Evolutionary conservation across 1,139 yeast species (phyloP), one percentile per base, ranked within the genome.

Genomic region (Yamadazyma kanchanaburiensis): DNA sequence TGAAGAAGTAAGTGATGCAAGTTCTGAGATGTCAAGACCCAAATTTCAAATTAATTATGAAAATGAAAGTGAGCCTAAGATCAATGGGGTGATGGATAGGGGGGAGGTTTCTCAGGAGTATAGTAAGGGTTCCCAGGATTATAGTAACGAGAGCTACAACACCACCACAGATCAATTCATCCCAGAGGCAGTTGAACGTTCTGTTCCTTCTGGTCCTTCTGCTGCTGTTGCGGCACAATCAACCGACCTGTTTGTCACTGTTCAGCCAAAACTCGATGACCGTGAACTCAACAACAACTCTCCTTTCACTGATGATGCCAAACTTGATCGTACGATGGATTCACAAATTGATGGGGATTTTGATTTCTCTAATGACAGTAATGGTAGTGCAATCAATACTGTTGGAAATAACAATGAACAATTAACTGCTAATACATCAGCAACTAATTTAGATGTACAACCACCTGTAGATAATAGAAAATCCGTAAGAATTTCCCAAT

Each of bases 401-500:
- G 34, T 33, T n/a, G 28, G 32, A 16, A 34, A 39, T 19, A 33
- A 33, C 11, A 38, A 37, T 24, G 47, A 39, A 18, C 43, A 34
- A 22, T 39, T 31, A 12, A 43, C 48, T 24, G 48, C 48, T 12
- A 42, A 39, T 28, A 43, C 48, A 12, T 42, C 46, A 4, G 37
- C 45, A 11, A 23, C 42, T n/a, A 43, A 43, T 24, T 28, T 43
- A 22, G 46, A 37, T 12, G 24, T 28, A 10, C 20, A 18, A 18
- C 9, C 7, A 10, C 20, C 20, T 8, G 9, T 8, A 8, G 37
- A 16, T 10, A 22, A 22, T 12, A 35, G 40, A 31, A 40, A 34
- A 27, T 56, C 67, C 4, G 69, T 70, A 3, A 49, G 70, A 36
- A 54, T 65, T 13, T 60, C 70, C 4, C 64, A 59, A 12, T 64